Conservation (phyloP, 2,329 filamentous ascomycete species). For the Trichoderma oligosporum region DNA sequence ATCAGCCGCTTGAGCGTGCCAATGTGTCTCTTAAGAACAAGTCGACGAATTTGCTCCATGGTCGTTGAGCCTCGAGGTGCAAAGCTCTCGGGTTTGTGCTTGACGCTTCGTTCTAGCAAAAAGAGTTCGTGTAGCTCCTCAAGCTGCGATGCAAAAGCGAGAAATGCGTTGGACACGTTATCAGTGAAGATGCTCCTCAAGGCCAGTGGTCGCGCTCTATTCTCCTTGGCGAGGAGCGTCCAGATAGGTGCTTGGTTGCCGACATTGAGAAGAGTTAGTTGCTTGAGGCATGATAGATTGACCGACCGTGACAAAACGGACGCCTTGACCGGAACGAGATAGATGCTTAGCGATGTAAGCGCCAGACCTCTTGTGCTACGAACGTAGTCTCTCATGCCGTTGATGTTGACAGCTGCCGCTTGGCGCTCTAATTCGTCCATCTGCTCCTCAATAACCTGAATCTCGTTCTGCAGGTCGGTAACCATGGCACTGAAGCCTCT, state of each 20-base stretch:
- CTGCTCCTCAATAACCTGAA: constrained; percentile 37
- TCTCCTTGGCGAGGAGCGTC: constrained; percentile 53
- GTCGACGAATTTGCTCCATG: constrained; percentile 56
- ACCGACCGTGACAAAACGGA: constrained; percentile 54
- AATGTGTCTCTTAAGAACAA: constrained; percentile 57
- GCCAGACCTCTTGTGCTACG: constrained; percentile 55
- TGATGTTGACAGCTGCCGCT: background rate
- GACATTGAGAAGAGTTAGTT: constrained; percentile 60
- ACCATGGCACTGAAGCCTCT: constrained; percentile 31
- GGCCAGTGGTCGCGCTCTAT: constrained; percentile 47
- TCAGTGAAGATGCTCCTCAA: constrained; percentile 60
- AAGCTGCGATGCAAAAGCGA: constrained; percentile 52
- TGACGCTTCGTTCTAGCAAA: constrained; percentile 51
- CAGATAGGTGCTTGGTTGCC: constrained; percentile 59
- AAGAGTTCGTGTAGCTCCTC: constrained; percentile 55
- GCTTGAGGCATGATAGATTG: constrained; percentile 53
- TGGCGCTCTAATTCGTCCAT: constrained; percentile 24
- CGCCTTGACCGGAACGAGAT: constrained; percentile 58
- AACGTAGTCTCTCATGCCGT: constrained; percentile 49
- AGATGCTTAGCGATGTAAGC: constrained; percentile 51
- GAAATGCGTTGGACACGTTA: constrained; percentile 53
- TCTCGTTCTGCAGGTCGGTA: constrained; percentile 32
- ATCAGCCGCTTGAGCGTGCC: constrained; percentile 52
- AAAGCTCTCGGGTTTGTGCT: constrained; percentile 52
- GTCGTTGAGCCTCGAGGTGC: constrained; percentile 47